Conservation (phyloP, 1,284 basidiomycete species). For the Serendipita sp. region DNA sequence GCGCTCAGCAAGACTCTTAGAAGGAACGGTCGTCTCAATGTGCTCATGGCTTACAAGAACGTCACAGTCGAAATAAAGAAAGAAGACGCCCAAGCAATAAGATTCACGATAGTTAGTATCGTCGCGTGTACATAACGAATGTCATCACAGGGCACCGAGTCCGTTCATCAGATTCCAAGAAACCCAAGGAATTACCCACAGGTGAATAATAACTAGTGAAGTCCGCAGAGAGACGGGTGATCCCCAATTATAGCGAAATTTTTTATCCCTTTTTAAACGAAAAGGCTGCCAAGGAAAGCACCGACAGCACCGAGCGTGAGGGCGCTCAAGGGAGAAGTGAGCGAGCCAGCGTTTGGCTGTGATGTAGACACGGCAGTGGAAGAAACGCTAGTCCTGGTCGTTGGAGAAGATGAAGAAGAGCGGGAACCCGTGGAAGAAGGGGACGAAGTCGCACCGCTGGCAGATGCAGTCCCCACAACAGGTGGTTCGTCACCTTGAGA, state of each 20-base stretch:
- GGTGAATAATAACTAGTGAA: neutral
- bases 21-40: neutral
- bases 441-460: neutral
- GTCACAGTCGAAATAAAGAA: neutral
- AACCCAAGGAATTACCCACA: neutral
- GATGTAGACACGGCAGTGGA: neutral
- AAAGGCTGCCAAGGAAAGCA: neutral
- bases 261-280: neutral
- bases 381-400: neutral
- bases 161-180: neutral
- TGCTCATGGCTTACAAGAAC: neutral
- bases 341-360: neutral
- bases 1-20: neutral
- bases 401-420: neutral
- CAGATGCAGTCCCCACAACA: neutral
- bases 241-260: neutral
- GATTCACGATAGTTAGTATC: neutral
- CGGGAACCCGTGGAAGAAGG: neutral
- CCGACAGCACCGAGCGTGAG: neutral
- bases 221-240: neutral
- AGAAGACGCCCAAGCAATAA: neutral
- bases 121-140: neutral
- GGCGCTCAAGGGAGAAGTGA: neutral
- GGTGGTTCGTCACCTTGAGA: conserved; percentile 16
- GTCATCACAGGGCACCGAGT: neutral